Evolutionary conservation across 2,329 filamentous ascomycete genomes (phyloP).

Genomic region (Ceratocystis papillata): DNA sequence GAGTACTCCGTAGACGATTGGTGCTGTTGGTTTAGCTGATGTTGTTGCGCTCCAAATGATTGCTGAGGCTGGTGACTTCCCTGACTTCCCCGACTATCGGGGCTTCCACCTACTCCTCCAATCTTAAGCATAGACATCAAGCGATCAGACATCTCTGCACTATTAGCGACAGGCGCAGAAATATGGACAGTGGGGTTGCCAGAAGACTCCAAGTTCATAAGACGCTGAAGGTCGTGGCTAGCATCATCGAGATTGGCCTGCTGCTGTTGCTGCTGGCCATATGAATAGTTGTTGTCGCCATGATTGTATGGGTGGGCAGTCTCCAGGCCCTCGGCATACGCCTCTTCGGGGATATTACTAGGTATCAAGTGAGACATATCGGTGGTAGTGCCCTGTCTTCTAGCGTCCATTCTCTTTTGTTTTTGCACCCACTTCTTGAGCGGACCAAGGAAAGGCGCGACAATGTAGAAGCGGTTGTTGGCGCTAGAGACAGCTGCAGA

Average conservation of each 20-base stretch:
- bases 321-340: slow-evolving; percentile 32
- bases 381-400: slow-evolving; percentile 31
- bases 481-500: slow-evolving; percentile 33
- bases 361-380: slow-evolving; percentile 32
- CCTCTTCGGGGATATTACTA: slow-evolving; percentile 38
- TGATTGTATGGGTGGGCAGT: background rate
- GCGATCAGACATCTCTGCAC: slow-evolving; percentile 17
- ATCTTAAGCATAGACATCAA: slow-evolving; percentile 21
- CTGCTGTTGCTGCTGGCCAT: slow-evolving; percentile 23
- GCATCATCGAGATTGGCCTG: slow-evolving; percentile 42
- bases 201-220: slow-evolving; percentile 38
- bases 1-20: slow-evolving; percentile 47
- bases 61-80: slow-evolving; percentile 2
- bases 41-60: slow-evolving; percentile 5
- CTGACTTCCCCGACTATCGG: slow-evolving; percentile 1
- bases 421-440: slow-evolving; percentile 85
- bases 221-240: slow-evolving; percentile 42
- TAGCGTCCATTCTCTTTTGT: slow-evolving; percentile 46
- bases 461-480: slow-evolving; percentile 95
- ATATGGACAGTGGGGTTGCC: slow-evolving; percentile 15
- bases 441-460: slow-evolving; percentile 77
- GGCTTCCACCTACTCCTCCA: background rate
- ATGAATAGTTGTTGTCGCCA: slow-evolving; percentile 2
- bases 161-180: slow-evolving; percentile 17
- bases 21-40: slow-evolving; percentile 30